Conservation (phyloP, 768 basidiomycete genomes). For the Leccinum subtestaceum region DNA sequence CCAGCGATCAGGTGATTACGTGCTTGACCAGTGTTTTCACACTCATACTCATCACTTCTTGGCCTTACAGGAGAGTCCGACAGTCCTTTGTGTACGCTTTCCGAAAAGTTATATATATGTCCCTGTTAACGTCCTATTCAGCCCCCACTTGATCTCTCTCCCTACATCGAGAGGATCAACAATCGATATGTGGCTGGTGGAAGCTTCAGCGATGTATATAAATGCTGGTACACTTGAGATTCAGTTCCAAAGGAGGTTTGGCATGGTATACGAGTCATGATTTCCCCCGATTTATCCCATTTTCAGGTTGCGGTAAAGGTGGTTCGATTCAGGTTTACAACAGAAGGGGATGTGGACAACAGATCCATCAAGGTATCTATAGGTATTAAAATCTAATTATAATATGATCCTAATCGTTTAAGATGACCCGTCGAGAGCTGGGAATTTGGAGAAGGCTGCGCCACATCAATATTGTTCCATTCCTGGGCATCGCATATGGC, state of each 20-base stretch:
- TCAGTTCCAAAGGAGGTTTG: slow-evolving; percentile 7
- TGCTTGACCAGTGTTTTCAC: background rate
- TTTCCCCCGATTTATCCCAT: background rate
- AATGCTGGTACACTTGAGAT: slow-evolving; percentile 3
- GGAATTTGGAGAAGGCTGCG: background rate
- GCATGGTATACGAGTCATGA: background rate
- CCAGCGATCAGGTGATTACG: background rate
- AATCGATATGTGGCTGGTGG: slow-evolving; percentile 7
- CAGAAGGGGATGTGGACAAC: background rate
- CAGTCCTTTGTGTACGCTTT: background rate
- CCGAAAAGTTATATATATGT: background rate
- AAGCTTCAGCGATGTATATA: slow-evolving; percentile 17
- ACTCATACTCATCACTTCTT: background rate
- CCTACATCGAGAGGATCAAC: background rate
- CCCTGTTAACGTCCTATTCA: background rate
- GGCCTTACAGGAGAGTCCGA: background rate
- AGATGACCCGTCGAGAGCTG: background rate
- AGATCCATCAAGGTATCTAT: background rate
- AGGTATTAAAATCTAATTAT: background rate
- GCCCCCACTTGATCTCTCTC: slow-evolving; percentile 9
- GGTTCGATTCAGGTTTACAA: background rate
- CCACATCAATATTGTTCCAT: background rate
- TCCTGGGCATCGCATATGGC: background rate
- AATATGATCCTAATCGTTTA: background rate
- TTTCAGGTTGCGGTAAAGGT: background rate